phyloP scores from a whole-genome alignment of 768 basidiomycete species.

The Vararia minispora region DNA sequence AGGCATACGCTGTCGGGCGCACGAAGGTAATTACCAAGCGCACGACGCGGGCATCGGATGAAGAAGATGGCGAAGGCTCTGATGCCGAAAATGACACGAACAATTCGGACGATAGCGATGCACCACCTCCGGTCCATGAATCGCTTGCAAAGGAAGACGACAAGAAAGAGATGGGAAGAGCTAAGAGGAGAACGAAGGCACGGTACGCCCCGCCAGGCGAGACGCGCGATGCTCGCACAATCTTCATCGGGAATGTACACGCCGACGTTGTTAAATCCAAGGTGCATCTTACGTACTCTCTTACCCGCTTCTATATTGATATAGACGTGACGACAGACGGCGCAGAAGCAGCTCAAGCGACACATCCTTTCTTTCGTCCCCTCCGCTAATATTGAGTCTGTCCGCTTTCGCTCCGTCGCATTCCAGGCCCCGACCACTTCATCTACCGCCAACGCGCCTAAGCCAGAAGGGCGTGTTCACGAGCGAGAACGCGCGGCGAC shows the following conservation, averaged over 20 bases:
- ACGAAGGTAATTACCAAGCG: no score
- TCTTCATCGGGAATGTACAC: slow-evolving; percentile 87
- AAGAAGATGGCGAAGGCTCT: slow-evolving; percentile 10
- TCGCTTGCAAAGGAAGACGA: slow-evolving; percentile 27
- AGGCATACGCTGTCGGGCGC: no score
- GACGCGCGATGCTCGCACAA: slow-evolving; percentile 72
- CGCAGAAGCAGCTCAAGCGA: slow-evolving; percentile 63
- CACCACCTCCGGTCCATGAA: slow-evolving; percentile 51
- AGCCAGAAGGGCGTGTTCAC: slow-evolving; percentile 28
- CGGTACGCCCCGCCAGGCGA: slow-evolving; percentile 60
- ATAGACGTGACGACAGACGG: no score
- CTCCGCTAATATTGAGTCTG: slow-evolving; percentile 77
- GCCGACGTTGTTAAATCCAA: slow-evolving; percentile 66
- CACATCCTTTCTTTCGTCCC: slow-evolving; percentile 69
- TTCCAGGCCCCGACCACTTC: slow-evolving; percentile 75
- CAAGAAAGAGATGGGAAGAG: slow-evolving; percentile 19
- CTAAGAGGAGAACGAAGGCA: slow-evolving; percentile 16
- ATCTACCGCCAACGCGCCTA: slow-evolving; percentile 27
- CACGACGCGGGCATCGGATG: slow-evolving; percentile 2
- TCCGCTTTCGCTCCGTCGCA: slow-evolving; percentile 87
- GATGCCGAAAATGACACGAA: slow-evolving; percentile 12
- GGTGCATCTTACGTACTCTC: slow-evolving; percentile 31
- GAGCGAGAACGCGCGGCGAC: slow-evolving; percentile 24
- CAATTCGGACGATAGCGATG: slow-evolving; percentile 20
- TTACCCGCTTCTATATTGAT: slow-evolving; percentile 3